Conservation (phyloP, 2,329 filamentous ascomycete genomes). For the Pleurostoma richardsiae region DNA sequence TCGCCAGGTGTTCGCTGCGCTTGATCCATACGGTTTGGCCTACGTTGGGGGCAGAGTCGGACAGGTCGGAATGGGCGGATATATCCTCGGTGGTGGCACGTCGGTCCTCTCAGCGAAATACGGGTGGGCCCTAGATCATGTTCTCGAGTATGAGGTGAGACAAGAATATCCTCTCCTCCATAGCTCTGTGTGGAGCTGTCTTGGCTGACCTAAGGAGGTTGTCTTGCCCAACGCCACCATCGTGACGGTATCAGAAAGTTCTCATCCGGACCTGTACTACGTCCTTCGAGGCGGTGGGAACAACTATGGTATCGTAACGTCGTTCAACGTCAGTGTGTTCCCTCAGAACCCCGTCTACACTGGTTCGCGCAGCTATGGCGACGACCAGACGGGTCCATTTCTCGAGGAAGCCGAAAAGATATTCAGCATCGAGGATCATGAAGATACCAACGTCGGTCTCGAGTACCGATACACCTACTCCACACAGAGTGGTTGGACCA, state of each 20-base stretch:
- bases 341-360: background rate
- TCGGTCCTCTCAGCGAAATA: constrained; percentile 6
- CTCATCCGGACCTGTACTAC: background rate
- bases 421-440: background rate
- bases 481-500: background rate
- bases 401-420: background rate
- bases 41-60: constrained; percentile 10
- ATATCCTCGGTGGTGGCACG: constrained; percentile 7
- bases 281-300: background rate
- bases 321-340: background rate
- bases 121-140: constrained; percentile 5
- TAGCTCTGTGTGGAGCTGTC: background rate
- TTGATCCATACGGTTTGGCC: constrained; percentile 8
- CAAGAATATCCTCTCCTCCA: too few relatives aligned
- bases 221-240: background rate
- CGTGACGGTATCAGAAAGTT: background rate
- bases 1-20: constrained; percentile 7
- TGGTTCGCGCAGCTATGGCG: background rate
- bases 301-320: background rate
- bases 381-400: background rate
- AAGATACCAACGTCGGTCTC: background rate
- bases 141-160: background rate
- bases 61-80: constrained; percentile 7
- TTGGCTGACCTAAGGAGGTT: background rate
- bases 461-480: background rate